Conservation (phyloP, 2,329 filamentous ascomycete species). For the Pezicula rhizophila region DNA sequence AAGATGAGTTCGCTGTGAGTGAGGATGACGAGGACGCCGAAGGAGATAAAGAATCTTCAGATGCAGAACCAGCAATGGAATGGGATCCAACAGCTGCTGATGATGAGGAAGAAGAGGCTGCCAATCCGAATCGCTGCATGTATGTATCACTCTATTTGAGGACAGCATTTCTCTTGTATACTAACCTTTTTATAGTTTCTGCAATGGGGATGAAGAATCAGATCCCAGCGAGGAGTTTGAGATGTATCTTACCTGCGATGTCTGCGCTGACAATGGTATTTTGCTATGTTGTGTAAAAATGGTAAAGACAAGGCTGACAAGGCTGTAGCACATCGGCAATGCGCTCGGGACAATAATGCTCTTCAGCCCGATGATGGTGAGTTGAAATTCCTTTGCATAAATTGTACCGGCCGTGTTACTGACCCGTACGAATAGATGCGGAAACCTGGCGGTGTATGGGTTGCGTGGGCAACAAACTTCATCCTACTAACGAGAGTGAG, state of each 20-base stretch:
- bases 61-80: conserved; percentile 52
- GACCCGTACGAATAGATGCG: conserved; percentile 35
- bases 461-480: conserved; percentile 40
- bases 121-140: conserved; percentile 57
- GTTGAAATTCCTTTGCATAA: conserved; percentile 17
- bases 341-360: conserved; percentile 67
- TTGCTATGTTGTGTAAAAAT: conserved; percentile 23
- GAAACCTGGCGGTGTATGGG: conserved; percentile 56
- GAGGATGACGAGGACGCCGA: conserved; percentile 40
- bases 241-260: conserved; percentile 66
- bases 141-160: conserved; percentile 35
- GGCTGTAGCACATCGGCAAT: conserved; percentile 79
- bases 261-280: conserved; percentile 80
- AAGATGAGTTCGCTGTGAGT: conserved; percentile 24
- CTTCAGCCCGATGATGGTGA: conserved; percentile 59
- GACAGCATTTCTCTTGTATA: neutral
- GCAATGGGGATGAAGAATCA: conserved; percentile 74
- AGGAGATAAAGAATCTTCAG: conserved; percentile 46
- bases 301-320: conserved; percentile 32
- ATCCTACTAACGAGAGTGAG: conserved; percentile 25
- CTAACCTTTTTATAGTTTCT: conserved; percentile 57
- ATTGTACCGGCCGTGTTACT: neutral
- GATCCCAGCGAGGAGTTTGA: conserved; percentile 79
- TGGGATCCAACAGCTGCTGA: conserved; percentile 47
- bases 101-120: conserved; percentile 47